Conservation (phyloP, 2,329 filamentous ascomycete genomes). For the Xylariaceae sp. region DNA sequence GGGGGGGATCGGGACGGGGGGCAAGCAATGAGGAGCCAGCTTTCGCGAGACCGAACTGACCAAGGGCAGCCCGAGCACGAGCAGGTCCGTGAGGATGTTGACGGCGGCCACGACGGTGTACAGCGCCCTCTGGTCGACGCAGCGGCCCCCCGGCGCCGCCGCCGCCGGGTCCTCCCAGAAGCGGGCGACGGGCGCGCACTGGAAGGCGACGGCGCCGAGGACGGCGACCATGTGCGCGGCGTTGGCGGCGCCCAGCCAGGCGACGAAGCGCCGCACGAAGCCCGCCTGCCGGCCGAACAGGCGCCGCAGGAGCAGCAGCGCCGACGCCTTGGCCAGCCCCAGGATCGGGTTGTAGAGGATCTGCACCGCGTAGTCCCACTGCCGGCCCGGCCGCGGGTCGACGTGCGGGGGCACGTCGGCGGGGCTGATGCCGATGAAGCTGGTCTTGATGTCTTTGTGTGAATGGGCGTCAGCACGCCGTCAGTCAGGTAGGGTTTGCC, state of each 20-base stretch:
- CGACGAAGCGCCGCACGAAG: constrained; percentile 24
- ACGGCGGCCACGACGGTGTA: constrained; percentile 29
- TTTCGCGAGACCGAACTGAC: too few species aligned
- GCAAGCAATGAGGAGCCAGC: too few species aligned
- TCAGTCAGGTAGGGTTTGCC: background rate
- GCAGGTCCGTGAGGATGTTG: constrained; percentile 33
- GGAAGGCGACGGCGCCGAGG: constrained; percentile 29
- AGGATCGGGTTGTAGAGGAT: constrained; percentile 39
- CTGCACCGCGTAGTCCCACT: constrained; percentile 31
- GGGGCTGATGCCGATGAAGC: constrained; percentile 14
- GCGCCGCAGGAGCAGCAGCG: constrained; percentile 37
- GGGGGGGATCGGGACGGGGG: too few species aligned
- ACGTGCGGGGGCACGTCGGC: constrained; percentile 14
- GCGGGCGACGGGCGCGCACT: constrained; percentile 29
- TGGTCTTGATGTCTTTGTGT: constrained; percentile 17
- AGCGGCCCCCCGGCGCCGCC: constrained; percentile 17
- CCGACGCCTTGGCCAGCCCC: constrained; percentile 36
- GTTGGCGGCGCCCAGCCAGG: constrained; percentile 28
- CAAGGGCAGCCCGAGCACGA: constrained; percentile 31
- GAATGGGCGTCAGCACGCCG: constrained; percentile 2
- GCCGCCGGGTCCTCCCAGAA: constrained; percentile 21
- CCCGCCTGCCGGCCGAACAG: constrained; percentile 29
- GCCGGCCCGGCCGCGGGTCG: constrained; percentile 12
- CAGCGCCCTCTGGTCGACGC: constrained; percentile 24
- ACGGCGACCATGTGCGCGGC: constrained; percentile 13